Percentiles rank a stretch among this genome's conserved stretches.
phyloP scores from a whole-genome alignment of 495 filamentous ascomycete genomes.

The Chlorociboria aeruginascens region DNA sequence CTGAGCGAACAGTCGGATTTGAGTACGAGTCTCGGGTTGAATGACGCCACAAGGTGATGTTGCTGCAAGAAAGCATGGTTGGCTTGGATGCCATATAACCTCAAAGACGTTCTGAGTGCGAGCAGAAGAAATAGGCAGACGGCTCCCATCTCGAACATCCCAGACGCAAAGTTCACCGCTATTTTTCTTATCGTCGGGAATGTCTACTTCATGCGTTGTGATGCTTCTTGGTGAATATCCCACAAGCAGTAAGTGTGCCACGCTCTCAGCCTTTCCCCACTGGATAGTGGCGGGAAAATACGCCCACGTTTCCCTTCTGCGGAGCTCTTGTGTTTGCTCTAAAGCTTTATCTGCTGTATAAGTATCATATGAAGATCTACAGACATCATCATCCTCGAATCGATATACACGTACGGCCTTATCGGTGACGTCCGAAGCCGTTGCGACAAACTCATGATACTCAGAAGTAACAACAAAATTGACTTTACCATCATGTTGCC shows the following conservation, averaged over 20 bases:
- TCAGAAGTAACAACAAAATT: constrained; percentile 55
- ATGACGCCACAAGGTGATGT: constrained; percentile 36
- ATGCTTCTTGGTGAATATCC: constrained; percentile 56
- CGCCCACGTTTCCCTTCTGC: constrained; percentile 28
- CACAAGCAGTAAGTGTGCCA: constrained; percentile 52
- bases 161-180: constrained; percentile 66
- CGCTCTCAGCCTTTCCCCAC: constrained; percentile 47
- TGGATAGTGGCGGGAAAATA: constrained; percentile 61
- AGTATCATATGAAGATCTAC: constrained; percentile 7
- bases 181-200: constrained; percentile 35
- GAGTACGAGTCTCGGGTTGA: constrained; percentile 24
- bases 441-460: constrained; percentile 32
- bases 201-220: constrained; percentile 36
- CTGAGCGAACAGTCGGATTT: constrained; percentile 32
- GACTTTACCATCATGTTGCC: constrained; percentile 56
- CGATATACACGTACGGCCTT: constrained; percentile 38
- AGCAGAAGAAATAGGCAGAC: constrained; percentile 32
- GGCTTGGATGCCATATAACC: constrained; percentile 59
- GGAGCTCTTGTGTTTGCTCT: constrained; percentile 3
- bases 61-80: constrained; percentile 46
- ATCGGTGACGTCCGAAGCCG: constrained; percentile 34
- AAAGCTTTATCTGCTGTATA: constrained; percentile 9
- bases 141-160: constrained; percentile 40
- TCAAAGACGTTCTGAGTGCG: constrained; percentile 69
- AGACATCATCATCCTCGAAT: constrained; percentile 19